These are phyloP conservation scores for Suillus bovinus DNA, from an alignment of 768 basidiomycete genomes.

Conservation along the genomic window DNA sequence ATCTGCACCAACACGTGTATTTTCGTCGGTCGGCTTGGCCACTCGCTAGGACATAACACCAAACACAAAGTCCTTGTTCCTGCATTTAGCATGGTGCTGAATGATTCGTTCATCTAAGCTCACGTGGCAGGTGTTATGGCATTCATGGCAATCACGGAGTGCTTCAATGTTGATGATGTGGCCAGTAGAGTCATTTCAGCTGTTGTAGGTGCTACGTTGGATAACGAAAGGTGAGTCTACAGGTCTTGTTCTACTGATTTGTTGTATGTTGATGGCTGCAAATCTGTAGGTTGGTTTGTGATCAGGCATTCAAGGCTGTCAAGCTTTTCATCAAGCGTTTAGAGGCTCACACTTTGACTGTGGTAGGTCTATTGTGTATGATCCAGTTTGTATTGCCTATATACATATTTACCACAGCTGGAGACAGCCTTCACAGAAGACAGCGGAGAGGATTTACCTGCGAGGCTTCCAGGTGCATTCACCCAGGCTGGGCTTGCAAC, in stretches of 20 bases:
- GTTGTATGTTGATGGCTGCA: neutral
- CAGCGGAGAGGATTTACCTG: conserved; percentile 25
- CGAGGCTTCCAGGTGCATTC: conserved; percentile 24
- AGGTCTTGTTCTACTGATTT: neutral
- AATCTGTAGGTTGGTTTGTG: conserved; percentile 74
- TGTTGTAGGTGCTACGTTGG: conserved; percentile 76
- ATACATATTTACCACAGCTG: conserved; percentile 41
- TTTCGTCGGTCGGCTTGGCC: conserved; percentile 88
- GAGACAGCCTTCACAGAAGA: conserved; percentile 49
- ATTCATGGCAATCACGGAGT: conserved; percentile 91
- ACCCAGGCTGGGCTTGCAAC: too few relatives aligned
- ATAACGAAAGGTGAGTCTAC: conserved; percentile 85
- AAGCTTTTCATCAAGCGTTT: conserved; percentile 84
- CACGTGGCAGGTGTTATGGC: conserved; percentile 94
- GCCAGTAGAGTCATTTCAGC: conserved; percentile 89
- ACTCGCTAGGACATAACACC: conserved; percentile 81
- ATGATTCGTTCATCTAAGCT: conserved; percentile 90
- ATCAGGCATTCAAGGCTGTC: conserved; percentile 94
- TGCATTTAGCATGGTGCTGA: conserved; percentile 86
- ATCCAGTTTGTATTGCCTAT: neutral
- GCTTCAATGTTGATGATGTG: conserved; percentile 85
- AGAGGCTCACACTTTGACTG: conserved; percentile 72
- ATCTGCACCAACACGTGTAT: conserved; percentile 96
- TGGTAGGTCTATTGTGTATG: conserved; percentile 56
- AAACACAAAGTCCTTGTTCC: conserved; percentile 97